phyloP scores from a whole-genome alignment of 495 filamentous ascomycete species.

The Aspergillus nidulans region DNA sequence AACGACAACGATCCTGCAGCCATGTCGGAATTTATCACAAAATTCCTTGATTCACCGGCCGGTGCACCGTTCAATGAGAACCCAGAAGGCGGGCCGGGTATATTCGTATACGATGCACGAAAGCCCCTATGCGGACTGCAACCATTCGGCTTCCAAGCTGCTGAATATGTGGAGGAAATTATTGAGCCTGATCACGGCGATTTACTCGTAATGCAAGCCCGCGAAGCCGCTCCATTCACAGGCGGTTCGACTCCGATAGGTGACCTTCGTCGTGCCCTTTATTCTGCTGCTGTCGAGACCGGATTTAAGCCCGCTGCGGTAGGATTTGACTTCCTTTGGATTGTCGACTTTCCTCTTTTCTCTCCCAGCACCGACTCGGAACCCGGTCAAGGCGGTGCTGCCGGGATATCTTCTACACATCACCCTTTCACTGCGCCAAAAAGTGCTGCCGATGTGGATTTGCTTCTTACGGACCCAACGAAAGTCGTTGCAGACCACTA shows the following conservation, averaged over 20 bases:
- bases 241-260: conserved; percentile 76
- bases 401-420: conserved; percentile 83
- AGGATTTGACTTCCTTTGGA: conserved; percentile 71
- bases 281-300: conserved; percentile 57
- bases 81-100: conserved; percentile 65
- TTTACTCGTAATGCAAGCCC: conserved; percentile 75
- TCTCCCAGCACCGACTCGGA: conserved; percentile 62
- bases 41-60: conserved; percentile 65
- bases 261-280: conserved; percentile 65
- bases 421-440: conserved; percentile 94
- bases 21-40: conserved; percentile 55
- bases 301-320: conserved; percentile 51
- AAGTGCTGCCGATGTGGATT: conserved; percentile 63
- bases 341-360: conserved; percentile 89
- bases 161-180: conserved; percentile 51
- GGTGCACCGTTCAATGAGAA: conserved; percentile 57
- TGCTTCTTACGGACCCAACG: conserved; percentile 68
- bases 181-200: conserved; percentile 63
- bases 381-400: conserved; percentile 75
- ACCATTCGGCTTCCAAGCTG: conserved; percentile 69
- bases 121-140: conserved; percentile 70
- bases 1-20: conserved; percentile 41
- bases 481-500: conserved; percentile 78
- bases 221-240: conserved; percentile 53
- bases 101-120: conserved; percentile 66